Evolutionary conservation across 495 filamentous ascomycete species (phyloP).

Genomic region (Xylaria acuta): DNA sequence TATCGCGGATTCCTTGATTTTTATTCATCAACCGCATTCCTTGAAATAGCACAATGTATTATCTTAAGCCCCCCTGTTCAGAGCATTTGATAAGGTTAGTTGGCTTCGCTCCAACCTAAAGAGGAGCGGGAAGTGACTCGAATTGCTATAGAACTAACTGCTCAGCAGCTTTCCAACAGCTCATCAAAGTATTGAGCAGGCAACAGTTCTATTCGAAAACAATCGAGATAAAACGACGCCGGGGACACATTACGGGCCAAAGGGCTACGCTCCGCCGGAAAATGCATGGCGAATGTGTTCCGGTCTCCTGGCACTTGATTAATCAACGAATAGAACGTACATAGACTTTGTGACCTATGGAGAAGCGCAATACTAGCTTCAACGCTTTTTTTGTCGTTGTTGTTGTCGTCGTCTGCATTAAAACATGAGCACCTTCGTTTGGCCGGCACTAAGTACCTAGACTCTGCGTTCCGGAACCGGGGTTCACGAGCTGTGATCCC

Average conservation of each 20-base stretch:
- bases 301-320: background rate
- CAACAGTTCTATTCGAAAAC: background rate
- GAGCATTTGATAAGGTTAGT: background rate
- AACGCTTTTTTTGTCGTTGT: background rate
- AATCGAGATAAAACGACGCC: background rate
- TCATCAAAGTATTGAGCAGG: background rate
- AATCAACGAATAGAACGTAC: background rate
- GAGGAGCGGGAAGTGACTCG: background rate
- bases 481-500: background rate
- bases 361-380: background rate
- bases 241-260: background rate
- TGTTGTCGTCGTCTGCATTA: background rate
- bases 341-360: background rate
- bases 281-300: background rate
- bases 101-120: background rate
- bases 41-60: background rate
- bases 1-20: background rate
- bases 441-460: background rate
- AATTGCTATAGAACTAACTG: background rate
- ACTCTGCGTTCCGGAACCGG: background rate
- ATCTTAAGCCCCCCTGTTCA: background rate
- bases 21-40: background rate
- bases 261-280: background rate
- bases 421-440: background rate
- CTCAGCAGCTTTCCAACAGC: background rate